Evolutionary conservation across 306 rosid species (phyloP).

Genomic region (Prunus dulcis): DNA sequence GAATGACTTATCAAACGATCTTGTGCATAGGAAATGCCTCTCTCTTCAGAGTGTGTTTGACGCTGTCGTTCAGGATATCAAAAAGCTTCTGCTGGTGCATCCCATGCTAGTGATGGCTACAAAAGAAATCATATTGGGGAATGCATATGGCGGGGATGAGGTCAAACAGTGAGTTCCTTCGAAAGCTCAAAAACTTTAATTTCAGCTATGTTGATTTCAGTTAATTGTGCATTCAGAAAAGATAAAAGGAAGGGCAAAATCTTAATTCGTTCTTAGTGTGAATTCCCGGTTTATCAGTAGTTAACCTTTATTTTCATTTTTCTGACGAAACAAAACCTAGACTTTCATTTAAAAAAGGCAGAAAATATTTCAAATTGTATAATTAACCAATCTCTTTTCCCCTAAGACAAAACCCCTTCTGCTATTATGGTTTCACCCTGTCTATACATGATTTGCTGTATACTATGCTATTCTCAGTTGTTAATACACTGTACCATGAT

Average conservation of each 20-base stretch:
- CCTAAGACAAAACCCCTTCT: background rate
- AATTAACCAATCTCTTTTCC: background rate
- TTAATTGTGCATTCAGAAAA: background rate
- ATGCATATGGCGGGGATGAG: constrained; percentile 36
- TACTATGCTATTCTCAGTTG: background rate
- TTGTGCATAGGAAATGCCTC: constrained; percentile 54
- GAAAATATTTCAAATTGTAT: background rate
- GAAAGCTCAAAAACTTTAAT: background rate
- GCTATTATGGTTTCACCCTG: background rate
- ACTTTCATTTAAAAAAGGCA: background rate
- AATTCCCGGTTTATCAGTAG: background rate
- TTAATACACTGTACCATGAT: background rate
- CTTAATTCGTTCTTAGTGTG: background rate
- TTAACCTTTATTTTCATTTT: background rate
- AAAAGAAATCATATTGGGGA: constrained; percentile 61
- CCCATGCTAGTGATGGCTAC: constrained; percentile 79
- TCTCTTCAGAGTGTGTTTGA: constrained; percentile 67
- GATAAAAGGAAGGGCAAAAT: background rate
- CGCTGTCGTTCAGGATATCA: constrained; percentile 71
- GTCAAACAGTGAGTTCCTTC: constrained; percentile 53
- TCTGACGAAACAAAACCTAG: no score
- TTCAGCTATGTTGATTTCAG: background rate
- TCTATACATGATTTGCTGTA: background rate
- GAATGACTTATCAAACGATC: background rate
- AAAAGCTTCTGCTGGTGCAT: constrained; percentile 66